phyloP scores from a whole-genome alignment of 192 early-diverging fungal genomes.

The Fimicolochytrium jonesii region DNA sequence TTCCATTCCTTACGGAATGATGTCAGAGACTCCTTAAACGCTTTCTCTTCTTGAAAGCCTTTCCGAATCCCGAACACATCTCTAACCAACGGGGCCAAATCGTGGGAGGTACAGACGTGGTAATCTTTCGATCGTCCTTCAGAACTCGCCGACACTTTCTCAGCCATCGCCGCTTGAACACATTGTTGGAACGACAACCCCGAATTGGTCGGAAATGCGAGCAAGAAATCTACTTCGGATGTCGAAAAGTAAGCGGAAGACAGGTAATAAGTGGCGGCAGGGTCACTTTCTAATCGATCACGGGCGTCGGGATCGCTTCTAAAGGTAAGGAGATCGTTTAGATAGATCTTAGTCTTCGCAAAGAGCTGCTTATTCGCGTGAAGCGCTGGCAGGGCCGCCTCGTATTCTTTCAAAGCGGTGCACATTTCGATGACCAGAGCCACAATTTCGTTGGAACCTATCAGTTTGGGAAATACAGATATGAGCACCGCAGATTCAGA shows the following conservation, averaged over 20 bases:
- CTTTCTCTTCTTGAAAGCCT: constrained; percentile 19
- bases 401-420: constrained; percentile 4
- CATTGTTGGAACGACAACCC: constrained; percentile 10
- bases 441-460: constrained; percentile 8
- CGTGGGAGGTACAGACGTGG: constrained; percentile 17
- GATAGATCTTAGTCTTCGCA: not conserved
- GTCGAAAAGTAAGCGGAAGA: constrained; percentile 13
- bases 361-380: not conserved
- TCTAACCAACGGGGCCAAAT: constrained; percentile 6
- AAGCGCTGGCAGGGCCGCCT: not conserved
- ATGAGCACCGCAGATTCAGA: not conserved
- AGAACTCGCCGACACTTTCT: not conserved
- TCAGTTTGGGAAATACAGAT: not conserved
- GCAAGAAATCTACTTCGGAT: not conserved
- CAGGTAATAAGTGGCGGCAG: constrained; percentile 10
- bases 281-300: constrained; percentile 13
- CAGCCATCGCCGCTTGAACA: constrained; percentile 5
- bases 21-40: constrained; percentile 7
- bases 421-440: constrained; percentile 13
- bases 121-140: constrained; percentile 6
- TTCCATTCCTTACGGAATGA: constrained; percentile 12
- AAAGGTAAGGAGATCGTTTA: constrained; percentile 16
- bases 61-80: constrained; percentile 5
- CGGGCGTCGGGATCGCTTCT: constrained; percentile 2
- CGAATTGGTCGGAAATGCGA: constrained; percentile 3